phyloP scores from a whole-genome alignment of 345 rosid species.

The Aquilaria yunnanensis region DNA sequence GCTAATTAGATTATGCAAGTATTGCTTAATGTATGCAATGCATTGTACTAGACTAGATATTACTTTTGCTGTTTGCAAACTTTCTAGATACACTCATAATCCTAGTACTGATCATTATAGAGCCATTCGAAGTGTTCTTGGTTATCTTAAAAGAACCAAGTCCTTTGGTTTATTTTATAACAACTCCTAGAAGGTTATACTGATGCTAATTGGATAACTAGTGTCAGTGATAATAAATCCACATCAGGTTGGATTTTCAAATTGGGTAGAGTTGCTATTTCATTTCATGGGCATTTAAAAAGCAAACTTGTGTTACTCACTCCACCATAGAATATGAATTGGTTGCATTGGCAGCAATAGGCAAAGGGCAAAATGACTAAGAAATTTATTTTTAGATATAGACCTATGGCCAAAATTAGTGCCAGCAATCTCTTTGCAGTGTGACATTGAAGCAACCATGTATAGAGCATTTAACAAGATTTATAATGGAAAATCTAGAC shows the following conservation, averaged over 20 bases:
- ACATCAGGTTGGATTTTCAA: no score
- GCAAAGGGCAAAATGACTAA: not conserved
- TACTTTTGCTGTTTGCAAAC: no score
- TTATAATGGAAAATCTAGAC: no score
- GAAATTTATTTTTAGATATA: not conserved
- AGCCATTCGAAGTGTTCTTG: not conserved
- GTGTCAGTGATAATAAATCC: no score
- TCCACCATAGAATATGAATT: not conserved
- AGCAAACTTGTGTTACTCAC: not conserved
- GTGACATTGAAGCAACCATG: not conserved
- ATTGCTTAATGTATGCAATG: not conserved
- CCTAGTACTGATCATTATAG: not conserved
- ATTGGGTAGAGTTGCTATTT: no score
- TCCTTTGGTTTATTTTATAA: not conserved
- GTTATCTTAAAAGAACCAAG: not conserved
- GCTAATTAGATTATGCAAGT: conserved; percentile 4
- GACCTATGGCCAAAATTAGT: not conserved
- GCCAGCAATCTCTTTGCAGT: not conserved
- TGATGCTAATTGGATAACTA: not conserved
- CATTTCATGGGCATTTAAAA: not conserved
- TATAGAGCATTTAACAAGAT: not conserved
- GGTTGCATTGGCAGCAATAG: not conserved
- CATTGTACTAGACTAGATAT: no score
- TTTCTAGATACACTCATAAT: not conserved
- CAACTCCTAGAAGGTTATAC: not conserved